Percentiles rank a stretch among this genome's conserved stretches.
Conservation (phyloP, 768 basidiomycete species). For the Cubamyces lactineus region DNA sequence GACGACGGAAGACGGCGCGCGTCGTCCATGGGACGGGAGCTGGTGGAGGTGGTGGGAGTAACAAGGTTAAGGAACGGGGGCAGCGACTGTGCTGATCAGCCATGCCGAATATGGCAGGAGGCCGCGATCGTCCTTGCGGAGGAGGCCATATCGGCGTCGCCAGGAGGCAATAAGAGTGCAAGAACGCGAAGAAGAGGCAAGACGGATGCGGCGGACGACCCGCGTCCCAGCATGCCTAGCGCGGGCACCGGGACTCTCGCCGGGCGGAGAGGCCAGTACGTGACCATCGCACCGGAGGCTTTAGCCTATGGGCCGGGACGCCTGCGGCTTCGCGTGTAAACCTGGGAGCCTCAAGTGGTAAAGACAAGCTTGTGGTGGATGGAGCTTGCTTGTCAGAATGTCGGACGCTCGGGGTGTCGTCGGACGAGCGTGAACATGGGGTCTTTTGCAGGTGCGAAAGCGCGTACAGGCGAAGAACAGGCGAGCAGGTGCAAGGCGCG, state of each 20-base stretch:
- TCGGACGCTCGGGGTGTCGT: constrained; percentile 21
- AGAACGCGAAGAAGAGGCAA: constrained; percentile 1
- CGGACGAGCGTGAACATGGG: constrained; percentile 6
- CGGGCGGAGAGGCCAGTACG: constrained; percentile 2
- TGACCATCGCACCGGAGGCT: constrained; percentile 17
- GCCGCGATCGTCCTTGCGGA: constrained; percentile 12
- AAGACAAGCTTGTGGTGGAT: not conserved
- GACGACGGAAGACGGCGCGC: not conserved
- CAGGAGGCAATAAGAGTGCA: constrained; percentile 10
- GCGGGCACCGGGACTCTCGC: constrained; percentile 18
- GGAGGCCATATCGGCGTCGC: not conserved
- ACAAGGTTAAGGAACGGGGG: constrained; percentile 1
- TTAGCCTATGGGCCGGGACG: constrained; percentile 9
- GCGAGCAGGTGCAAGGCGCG: not conserved
- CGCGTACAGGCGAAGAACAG: not conserved
- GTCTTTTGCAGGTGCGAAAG: not conserved
- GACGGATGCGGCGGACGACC: constrained; percentile 9
- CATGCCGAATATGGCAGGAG: constrained; percentile 2
- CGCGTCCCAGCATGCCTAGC: not conserved
- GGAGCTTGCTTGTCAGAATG: constrained; percentile 4
- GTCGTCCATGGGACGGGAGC: not conserved
- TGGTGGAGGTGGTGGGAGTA: no score
- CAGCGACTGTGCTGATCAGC: constrained; percentile 6
- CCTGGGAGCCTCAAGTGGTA: constrained; percentile 12
- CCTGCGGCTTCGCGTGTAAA: constrained; percentile 21